phyloP scores from a whole-genome alignment of 2,329 filamentous ascomycete species.

The Plenodomus tracheiphilus region DNA sequence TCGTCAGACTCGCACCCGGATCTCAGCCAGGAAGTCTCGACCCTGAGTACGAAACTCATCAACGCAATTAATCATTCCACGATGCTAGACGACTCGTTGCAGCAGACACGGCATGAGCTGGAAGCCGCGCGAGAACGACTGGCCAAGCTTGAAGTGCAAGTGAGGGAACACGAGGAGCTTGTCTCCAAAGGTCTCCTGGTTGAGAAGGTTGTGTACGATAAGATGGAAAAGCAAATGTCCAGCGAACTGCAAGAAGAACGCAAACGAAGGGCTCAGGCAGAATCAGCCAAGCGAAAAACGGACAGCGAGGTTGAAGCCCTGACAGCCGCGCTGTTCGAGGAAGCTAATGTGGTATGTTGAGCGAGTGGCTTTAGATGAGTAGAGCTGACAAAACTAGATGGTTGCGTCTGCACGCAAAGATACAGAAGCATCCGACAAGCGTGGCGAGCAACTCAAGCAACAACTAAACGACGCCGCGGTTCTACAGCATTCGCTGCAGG shows the following conservation, averaged over 20 bases:
- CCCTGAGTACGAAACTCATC: conserved; percentile 92
- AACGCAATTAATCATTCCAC: conserved; percentile 98
- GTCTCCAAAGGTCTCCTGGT: conserved; percentile 76
- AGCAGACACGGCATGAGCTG: conserved; percentile 80
- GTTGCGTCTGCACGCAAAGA: conserved; percentile 86
- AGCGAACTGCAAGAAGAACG: conserved; percentile 49
- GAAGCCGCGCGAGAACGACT: conserved; percentile 72
- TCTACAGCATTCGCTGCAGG: conserved; percentile 85
- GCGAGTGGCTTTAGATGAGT: neutral
- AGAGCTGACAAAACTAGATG: conserved; percentile 61
- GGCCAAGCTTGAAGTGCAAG: conserved; percentile 68
- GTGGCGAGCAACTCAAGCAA: conserved; percentile 82
- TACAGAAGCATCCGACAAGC: conserved; percentile 76
- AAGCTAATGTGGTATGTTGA: conserved; percentile 77
- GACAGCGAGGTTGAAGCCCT: conserved; percentile 90
- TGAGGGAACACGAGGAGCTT: conserved; percentile 69
- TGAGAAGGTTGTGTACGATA: conserved; percentile 71
- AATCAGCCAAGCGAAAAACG: conserved; percentile 78
- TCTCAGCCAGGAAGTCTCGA: conserved; percentile 76
- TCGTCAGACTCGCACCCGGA: conserved; percentile 61
- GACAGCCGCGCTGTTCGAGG: conserved; percentile 92
- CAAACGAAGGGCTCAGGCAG: conserved; percentile 46
- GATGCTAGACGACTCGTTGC: conserved; percentile 83
- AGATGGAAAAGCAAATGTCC: conserved; percentile 46
- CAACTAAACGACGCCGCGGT: conserved; percentile 86